Evolutionary conservation across 2,329 filamentous ascomycete species (phyloP), one percentile per base, ranked within the genome.

Genomic region (Cadophora sp.): DNA sequence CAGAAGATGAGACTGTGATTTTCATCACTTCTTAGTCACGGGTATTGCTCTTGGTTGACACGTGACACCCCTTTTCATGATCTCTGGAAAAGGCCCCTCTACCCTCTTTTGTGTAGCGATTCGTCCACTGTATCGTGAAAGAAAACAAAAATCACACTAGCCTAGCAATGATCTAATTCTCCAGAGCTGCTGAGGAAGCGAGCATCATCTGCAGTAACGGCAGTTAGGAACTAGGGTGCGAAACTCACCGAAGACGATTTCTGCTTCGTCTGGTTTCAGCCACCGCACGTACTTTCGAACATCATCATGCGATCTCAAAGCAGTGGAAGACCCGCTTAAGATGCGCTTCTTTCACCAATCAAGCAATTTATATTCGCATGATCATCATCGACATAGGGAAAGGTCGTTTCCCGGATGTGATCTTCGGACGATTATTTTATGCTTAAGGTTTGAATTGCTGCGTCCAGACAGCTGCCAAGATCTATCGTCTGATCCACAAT

Each of bases 251-350:
- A 60, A 60, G 34, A 60, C 56, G 12, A 37, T 60, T 60, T 60
- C 34, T 46, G 56, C 56, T 60, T 60, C 56, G 56, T 43, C n/a
- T 60, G n/a, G 56, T 60, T 60, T 60, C 56, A 60, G 56, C 56
- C 56, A 60, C 56, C 56, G 56, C 56, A 60, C 56, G 56, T 14
- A 22, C 22, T 60, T n/a, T 12, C 9, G 34, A 29, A 26, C 24
- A 27, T 6, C 56, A 29, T 34, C n/a, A 58, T 58, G 31, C 53
- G 29, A 37, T 46, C 22, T 14, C 9, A 60, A 60, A 60, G n/a
- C 37, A 43, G 37, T 9, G n/a, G n/a, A 11, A n/a, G 43, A 3
- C 46, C 29, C 53, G 7, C 19, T 34, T 34, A 37, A 24, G 2
- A 12, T 46, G 37, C 5, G 22, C 11, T 27, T 34, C 19, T 27